Evolutionary conservation across 169 alveolate genomes (phyloP).

Genomic region (Eimeria necatrix): DNA sequence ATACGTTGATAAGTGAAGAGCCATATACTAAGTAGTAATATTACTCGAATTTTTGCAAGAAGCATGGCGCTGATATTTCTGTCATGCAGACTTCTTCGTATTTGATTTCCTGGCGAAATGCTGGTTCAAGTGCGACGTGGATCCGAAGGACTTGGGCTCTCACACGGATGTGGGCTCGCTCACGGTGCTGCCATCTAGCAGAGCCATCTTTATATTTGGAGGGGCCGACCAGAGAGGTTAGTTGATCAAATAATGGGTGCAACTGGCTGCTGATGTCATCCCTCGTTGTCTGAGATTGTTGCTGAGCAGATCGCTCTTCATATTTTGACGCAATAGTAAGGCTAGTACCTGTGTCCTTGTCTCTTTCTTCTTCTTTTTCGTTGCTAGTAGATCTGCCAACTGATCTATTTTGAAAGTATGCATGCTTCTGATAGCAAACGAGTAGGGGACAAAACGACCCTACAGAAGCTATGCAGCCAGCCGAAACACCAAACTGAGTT

Average conservation of each 20-base stretch:
- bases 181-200: conserved; percentile 37
- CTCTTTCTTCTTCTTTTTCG: too few relatives aligned
- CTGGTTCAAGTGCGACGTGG: conserved; percentile 79
- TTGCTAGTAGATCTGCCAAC: too few relatives aligned
- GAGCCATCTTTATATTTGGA: conserved; percentile 76
- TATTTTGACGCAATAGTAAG: too few relatives aligned
- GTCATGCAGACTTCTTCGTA: conserved; percentile 70
- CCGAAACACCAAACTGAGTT: too few relatives aligned
- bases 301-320: too few relatives aligned
- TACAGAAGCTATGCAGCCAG: too few relatives aligned
- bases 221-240: conserved; percentile 54
- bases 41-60: neutral
- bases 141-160: conserved; percentile 69
- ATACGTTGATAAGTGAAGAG: too few relatives aligned
- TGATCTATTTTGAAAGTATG: too few relatives aligned
- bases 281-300: too few relatives aligned
- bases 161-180: conserved; percentile 76
- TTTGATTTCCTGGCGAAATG: conserved; percentile 67
- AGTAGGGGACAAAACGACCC: too few relatives aligned
- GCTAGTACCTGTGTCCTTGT: too few relatives aligned
- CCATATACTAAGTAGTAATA: neutral
- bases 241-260: neutral
- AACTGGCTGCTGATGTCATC: neutral
- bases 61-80: neutral
- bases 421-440: too few relatives aligned